These are phyloP conservation scores for Nicotiana obtusifolia DNA, from an alignment of 257 asterid genomes.

Conservation along the genomic window DNA sequence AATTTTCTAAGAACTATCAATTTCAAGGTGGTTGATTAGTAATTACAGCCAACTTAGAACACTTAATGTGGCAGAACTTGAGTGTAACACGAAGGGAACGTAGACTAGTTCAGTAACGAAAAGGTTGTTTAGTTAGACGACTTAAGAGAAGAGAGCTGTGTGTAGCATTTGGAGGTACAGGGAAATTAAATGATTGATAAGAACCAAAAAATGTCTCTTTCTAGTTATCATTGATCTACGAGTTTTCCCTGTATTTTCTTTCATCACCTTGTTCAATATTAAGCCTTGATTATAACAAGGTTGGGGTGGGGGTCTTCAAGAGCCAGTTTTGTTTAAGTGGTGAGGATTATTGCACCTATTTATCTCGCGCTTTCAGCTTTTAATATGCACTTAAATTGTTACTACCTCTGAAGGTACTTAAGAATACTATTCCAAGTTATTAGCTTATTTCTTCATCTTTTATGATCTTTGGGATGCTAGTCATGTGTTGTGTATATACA, in stretches of 20 bases:
- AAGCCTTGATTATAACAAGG: background rate
- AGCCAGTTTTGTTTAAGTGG: background rate
- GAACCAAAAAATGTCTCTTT: background rate
- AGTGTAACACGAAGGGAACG: background rate
- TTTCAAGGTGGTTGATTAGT: background rate
- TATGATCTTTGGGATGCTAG: background rate
- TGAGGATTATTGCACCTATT: background rate
- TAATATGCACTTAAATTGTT: background rate
- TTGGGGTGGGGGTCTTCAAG: background rate
- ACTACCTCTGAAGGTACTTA: background rate
- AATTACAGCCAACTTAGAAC: background rate
- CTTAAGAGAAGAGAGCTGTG: background rate
- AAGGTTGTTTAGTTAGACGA: background rate
- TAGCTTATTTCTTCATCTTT: background rate
- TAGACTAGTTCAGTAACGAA: background rate
- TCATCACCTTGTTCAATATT: background rate
- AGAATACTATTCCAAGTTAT: background rate
- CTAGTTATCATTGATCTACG: background rate
- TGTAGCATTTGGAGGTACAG: background rate
- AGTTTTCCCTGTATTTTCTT: background rate
- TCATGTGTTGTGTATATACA: background rate
- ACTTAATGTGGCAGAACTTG: background rate
- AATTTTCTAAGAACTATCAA: background rate
- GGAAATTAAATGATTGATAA: background rate
- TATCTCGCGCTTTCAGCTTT: background rate